Base-by-base conservation (phyloP, 192 early-diverging fungal species). In the Coemansia umbellata region DNA sequence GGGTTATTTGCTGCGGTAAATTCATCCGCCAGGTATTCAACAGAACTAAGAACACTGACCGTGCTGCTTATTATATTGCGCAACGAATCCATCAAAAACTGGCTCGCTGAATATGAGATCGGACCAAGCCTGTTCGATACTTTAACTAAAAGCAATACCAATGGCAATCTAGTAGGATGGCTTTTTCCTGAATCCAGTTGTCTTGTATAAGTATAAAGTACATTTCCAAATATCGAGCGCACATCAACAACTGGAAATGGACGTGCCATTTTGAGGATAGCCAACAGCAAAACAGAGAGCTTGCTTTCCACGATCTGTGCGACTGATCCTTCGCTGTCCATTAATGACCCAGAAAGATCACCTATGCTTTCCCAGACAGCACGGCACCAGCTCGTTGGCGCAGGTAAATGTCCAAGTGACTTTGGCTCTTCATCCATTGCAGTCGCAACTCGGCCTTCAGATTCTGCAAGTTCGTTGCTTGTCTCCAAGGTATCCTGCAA, bases 371-470 rank as follows among this genome's bases (percentile, higher is more conserved):
- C 67, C 67, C 67, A 70, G 9, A 70, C 50, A 6, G 60, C 67
- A 17, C 67, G 67, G 35, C 60, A 63, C 67, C 67, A 70, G 50
- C 67, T 70, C 4, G 67, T 58, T 17, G 35, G 55, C 13, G 67
- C 67, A 9, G 67, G 60, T 32, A 70, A 47, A 9, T 60, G 67
- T 11, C 44, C 43, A n/a, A 70, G 54, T 23, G 33, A 31, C 17
- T 56, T 50, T 27, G 66, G 66, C 44, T 69, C 66, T 23, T 69
- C 66, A 19, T 33, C 44, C 23, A 44, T 44, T 13, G 42, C 42
- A 7, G 48, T 53, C n/a, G 51, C 42, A 26, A 27, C 27, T 18
- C 19, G 28, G 8, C 40, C 57, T 3, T 51, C 35, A 4, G 24
- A 39, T 5, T 27, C 27, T 11, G 32, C 17, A 7, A n/a, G 43